Conservation (phyloP, 2,329 filamentous ascomycete genomes). For the Xylariaceae sp. region DNA sequence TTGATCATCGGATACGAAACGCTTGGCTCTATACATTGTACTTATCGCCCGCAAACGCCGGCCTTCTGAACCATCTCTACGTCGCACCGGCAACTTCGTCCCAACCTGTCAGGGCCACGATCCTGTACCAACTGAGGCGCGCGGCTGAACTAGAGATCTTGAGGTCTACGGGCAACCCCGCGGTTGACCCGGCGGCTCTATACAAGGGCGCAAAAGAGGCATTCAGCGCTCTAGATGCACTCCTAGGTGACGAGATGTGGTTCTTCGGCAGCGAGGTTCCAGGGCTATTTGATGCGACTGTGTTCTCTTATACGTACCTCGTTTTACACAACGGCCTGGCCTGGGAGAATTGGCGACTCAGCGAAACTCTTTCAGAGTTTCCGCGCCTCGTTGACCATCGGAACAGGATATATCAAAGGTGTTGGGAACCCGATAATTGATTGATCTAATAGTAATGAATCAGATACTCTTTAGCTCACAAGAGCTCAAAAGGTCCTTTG, state of each 20-base stretch:
- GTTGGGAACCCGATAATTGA: slow-evolving; percentile 47
- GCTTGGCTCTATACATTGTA: slow-evolving; percentile 92
- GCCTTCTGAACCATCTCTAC: slow-evolving; percentile 75
- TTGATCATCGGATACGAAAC: slow-evolving; percentile 79
- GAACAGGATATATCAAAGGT: slow-evolving; percentile 60
- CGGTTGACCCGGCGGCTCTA: slow-evolving; percentile 49
- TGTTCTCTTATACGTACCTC: slow-evolving; percentile 90
- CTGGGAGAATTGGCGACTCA: slow-evolving; percentile 70
- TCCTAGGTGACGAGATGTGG: slow-evolving; percentile 52
- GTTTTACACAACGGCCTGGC: slow-evolving; percentile 69
- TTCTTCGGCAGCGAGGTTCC: slow-evolving; percentile 62
- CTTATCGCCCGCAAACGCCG: slow-evolving; percentile 70
- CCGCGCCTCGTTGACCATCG: slow-evolving; percentile 71
- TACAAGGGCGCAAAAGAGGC: slow-evolving; percentile 54
- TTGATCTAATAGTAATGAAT: neutral
- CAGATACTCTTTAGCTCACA: neutral
- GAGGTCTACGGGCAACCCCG: slow-evolving; percentile 54
- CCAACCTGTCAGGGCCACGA: slow-evolving; percentile 65
- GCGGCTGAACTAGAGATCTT: slow-evolving; percentile 79
- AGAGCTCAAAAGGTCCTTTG: neutral
- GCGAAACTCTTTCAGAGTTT: slow-evolving; percentile 61
- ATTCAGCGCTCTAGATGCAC: slow-evolving; percentile 52
- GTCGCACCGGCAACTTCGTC: slow-evolving; percentile 68
- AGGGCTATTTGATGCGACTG: slow-evolving; percentile 81
- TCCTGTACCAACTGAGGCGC: slow-evolving; percentile 70